Conservation (phyloP, 2,329 filamentous ascomycete genomes). For the Ophiostoma australiae region DNA sequence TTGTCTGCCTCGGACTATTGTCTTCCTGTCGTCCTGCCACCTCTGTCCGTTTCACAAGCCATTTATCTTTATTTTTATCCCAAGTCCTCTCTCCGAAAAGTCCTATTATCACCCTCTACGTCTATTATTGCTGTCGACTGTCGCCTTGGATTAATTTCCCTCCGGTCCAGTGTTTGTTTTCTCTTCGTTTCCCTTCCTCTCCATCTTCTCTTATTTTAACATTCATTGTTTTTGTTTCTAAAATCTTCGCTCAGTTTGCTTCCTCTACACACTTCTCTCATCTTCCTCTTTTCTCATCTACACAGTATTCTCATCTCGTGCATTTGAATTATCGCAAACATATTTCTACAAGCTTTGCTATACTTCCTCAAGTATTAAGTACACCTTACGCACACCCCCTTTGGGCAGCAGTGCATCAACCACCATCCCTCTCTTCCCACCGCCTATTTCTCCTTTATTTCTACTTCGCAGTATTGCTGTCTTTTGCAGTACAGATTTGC, state of each 20-base stretch:
- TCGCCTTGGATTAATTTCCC: background rate
- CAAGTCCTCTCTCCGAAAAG: background rate
- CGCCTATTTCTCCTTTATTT: slow-evolving; percentile 6
- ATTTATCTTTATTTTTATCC: background rate
- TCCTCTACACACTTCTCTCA: background rate
- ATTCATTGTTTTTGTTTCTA: background rate
- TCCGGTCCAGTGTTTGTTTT: background rate
- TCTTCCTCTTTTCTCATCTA: background rate
- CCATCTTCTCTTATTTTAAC: background rate
- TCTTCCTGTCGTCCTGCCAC: background rate
- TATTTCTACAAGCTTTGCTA: background rate
- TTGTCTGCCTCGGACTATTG: background rate
- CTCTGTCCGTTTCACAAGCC: background rate
- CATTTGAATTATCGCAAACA: background rate
- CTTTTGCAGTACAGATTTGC: background rate
- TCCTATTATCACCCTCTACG: background rate
- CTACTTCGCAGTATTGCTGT: background rate
- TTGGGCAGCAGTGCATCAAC: slow-evolving; percentile 12
- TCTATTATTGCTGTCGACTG: background rate
- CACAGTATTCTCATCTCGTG: no score
- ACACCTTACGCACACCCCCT: slow-evolving; percentile 8
- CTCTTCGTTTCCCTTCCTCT: background rate
- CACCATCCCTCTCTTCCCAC: background rate
- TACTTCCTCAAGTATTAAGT: slow-evolving; percentile 4
- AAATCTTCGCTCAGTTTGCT: background rate